Percentiles rank a stretch among this genome's conserved stretches.
phyloP scores from a whole-genome alignment of 306 rosid species.

The Vigna nakashimae region DNA sequence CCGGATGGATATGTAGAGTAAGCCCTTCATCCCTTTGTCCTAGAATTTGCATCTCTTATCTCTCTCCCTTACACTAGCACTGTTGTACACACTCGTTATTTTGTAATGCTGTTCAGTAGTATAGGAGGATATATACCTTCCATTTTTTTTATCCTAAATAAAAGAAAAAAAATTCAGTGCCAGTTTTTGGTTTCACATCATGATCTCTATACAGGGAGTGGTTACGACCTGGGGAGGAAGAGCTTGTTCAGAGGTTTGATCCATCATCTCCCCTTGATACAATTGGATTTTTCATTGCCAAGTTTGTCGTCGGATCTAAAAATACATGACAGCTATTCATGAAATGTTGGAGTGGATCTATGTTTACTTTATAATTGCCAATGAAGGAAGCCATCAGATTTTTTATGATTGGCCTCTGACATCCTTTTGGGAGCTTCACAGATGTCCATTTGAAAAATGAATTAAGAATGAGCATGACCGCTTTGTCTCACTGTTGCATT shows the following conservation, averaged over 20 bases:
- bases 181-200: slow-evolving; percentile 8
- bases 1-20: slow-evolving; percentile 85
- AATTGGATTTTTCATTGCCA: slow-evolving; percentile 93
- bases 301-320: slow-evolving; percentile 75
- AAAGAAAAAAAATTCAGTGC: neutral
- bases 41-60: slow-evolving; percentile 15
- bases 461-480: slow-evolving; percentile 13
- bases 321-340: slow-evolving; percentile 42
- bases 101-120: slow-evolving; percentile 7
- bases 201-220: slow-evolving; percentile 65
- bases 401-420: slow-evolving; percentile 39
- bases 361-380: slow-evolving; percentile 33
- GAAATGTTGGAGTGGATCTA: slow-evolving; percentile 25
- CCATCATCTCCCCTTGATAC: slow-evolving; percentile 85
- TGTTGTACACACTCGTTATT: neutral
- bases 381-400: slow-evolving; percentile 39
- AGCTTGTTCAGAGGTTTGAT: slow-evolving; percentile 96
- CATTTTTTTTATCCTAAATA: neutral
- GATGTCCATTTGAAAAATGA: neutral
- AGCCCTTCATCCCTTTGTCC: slow-evolving; percentile 47
- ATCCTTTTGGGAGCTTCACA: slow-evolving; percentile 15
- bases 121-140: neutral
- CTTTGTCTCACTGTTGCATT: neutral
- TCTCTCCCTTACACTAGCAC: neutral
- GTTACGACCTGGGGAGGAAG: slow-evolving; percentile 93